A percentile compares a stretch with the other conserved stretches of the same genome.
Conservation (phyloP, 352 stramenopile genomes). For the Pythium utonaiense region DNA sequence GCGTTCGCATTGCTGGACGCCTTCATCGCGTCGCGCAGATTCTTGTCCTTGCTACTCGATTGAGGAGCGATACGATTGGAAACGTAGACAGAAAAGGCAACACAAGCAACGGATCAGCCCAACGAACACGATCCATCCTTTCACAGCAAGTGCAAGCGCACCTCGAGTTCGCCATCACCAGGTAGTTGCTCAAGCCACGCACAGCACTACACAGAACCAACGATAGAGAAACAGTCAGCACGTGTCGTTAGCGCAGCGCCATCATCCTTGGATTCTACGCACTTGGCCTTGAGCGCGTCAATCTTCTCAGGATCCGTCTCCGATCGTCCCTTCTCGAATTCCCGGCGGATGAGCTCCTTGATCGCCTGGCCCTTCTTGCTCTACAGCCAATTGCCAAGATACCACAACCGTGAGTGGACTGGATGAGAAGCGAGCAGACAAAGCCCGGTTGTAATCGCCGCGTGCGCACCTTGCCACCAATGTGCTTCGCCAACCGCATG, state of each 20-base stretch:
- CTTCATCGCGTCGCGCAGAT: conserved; percentile 80
- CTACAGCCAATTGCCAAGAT: conserved; percentile 24
- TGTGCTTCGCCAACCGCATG: conserved; percentile 84
- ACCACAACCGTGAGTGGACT: neutral
- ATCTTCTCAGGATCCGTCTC: conserved; percentile 84
- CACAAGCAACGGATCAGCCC: neutral
- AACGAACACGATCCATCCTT: too few relatives aligned
- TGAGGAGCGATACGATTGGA: neutral
- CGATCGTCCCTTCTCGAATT: conserved; percentile 75
- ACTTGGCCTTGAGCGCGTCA: conserved; percentile 83
- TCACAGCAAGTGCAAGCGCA: too few relatives aligned
- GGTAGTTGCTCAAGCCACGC: conserved; percentile 83
- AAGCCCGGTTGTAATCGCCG: too few relatives aligned
- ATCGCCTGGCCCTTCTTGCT: conserved; percentile 85
- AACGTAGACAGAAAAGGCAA: neutral
- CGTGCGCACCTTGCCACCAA: conserved; percentile 68
- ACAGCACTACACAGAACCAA: too few relatives aligned
- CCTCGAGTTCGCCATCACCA: conserved; percentile 85
- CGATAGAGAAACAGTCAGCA: conserved; percentile 4
- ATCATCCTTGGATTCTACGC: too few relatives aligned
- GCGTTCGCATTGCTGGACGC: conserved; percentile 23
- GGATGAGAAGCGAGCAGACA: neutral
- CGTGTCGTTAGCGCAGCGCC: too few relatives aligned
- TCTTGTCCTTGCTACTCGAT: conserved; percentile 76
- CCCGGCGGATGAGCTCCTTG: conserved; percentile 57